phyloP scores from a whole-genome alignment of 2,329 filamentous ascomycete genomes.

The Aureobasidium namibiae region DNA sequence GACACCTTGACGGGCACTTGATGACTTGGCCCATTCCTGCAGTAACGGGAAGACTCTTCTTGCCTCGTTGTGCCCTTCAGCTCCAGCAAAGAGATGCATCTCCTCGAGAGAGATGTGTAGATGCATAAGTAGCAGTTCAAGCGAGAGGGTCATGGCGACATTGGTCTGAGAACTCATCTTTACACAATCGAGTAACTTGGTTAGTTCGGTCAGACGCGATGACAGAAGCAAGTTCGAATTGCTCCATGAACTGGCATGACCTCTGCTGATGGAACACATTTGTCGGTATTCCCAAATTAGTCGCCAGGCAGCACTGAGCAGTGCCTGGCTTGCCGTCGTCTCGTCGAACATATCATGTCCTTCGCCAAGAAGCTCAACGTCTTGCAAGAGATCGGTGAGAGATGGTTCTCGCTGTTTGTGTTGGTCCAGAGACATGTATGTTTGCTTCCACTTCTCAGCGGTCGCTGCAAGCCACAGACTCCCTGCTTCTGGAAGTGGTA shows the following conservation, averaged over 20 bases:
- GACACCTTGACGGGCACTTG: slow-evolving; percentile 50
- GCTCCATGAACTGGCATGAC: slow-evolving; percentile 37
- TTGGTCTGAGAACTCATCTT: slow-evolving; percentile 32
- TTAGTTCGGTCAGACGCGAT: slow-evolving; percentile 55
- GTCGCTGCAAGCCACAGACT: slow-evolving; percentile 59
- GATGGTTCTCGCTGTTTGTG: slow-evolving; percentile 39
- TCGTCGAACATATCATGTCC: slow-evolving; percentile 48
- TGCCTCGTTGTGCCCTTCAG: slow-evolving; percentile 59
- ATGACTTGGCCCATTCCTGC: slow-evolving; percentile 50
- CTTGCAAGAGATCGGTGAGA: slow-evolving; percentile 48
- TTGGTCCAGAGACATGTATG: slow-evolving; percentile 40
- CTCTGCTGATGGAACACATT: slow-evolving; percentile 45
- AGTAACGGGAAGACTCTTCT: slow-evolving; percentile 50
- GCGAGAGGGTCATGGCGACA: slow-evolving; percentile 27
- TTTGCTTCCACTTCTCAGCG: slow-evolving; percentile 56
- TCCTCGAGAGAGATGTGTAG: slow-evolving; percentile 58
- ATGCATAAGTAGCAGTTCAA: slow-evolving; percentile 53
- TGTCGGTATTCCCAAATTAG: slow-evolving; percentile 60
- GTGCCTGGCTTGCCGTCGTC: slow-evolving; percentile 50
- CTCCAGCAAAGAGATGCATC: slow-evolving; percentile 59
- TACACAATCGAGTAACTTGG: slow-evolving; percentile 48
- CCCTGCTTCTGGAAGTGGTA: slow-evolving; percentile 55
- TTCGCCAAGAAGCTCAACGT: slow-evolving; percentile 44
- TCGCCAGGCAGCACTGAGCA: slow-evolving; percentile 58
- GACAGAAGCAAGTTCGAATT: slow-evolving; percentile 33